Evolutionary conservation across 805 yeast genomes (phyloP), one percentile per base, ranked within the genome.

Genomic region (Jamesozyma rosinii): DNA sequence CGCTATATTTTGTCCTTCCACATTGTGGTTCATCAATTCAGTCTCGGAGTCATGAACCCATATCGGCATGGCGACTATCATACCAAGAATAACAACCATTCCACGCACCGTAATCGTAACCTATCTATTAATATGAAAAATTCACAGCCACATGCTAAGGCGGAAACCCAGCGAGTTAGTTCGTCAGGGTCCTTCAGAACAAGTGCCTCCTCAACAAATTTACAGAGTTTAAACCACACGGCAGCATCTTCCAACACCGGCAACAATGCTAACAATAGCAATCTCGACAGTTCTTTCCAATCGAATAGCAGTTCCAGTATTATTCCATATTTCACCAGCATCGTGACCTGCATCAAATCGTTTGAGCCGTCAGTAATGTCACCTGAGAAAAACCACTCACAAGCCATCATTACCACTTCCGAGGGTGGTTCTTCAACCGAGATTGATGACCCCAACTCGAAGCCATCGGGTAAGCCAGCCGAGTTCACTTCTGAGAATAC

Each of bases 1-100:
- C 20, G 45, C 5, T 49, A 53, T 40, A 50, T 52, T 33, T 43
- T 58, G 10, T 57, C 63, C n/a, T 59, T 57, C 42, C 63, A 61
- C 46, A 50, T 61, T 21, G 56, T 59, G 11, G 39, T 53, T 4
- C 43, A 43, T 14, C 64, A 59, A 44, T 48, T 58, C 29, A 21
- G 47, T 44, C 4, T 44, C 37, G 24, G 31, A 22, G 24, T 36
- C 19, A 5, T 22, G 18, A 36, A 22, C 30, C 52, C 49, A 34
- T 42, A 45, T 41, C 39, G 46, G 31, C 31, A 15, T n/a, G 18
- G 13, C 14, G 22, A 36, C 17, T 19, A 22, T 20, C 11, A 6
- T 20, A 26, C 35, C 19, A 31, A 33, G 13, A 33, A 33, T 10
- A 26, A 22, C 35, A 13, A 9, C 17, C 14, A 35, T 30, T 13